phyloP scores from a whole-genome alignment of 805 yeast species.

The Pichia rugopelliculosa region DNA sequence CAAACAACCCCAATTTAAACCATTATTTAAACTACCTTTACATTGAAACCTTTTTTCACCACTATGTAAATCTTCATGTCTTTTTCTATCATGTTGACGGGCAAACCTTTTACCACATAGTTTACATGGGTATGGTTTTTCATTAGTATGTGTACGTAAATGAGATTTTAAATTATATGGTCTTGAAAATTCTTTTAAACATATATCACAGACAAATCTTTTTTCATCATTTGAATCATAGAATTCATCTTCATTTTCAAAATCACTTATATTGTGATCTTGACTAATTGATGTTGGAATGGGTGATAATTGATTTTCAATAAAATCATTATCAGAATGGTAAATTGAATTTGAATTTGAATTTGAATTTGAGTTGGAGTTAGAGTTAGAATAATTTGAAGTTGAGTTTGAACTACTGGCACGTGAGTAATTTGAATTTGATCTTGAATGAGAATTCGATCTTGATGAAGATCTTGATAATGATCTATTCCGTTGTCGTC shows the following conservation, averaged over 20 bases:
- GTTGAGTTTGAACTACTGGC: background rate
- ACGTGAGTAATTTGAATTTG: no score
- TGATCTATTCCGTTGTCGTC: constrained; percentile 31
- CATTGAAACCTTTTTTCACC: constrained; percentile 74
- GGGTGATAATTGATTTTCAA: background rate
- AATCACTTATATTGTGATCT: constrained; percentile 13
- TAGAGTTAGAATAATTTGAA: background rate
- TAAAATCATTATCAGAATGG: constrained; percentile 4
- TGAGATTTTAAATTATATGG: constrained; percentile 92
- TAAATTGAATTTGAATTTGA: constrained; percentile 4
- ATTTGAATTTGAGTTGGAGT: no score
- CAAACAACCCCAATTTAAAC: constrained; percentile 71
- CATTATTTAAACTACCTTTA: constrained; percentile 49
- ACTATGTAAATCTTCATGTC: constrained; percentile 70
- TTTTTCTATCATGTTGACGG: constrained; percentile 65
- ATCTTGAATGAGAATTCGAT: constrained; percentile 11
- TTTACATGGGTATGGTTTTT: constrained; percentile 66
- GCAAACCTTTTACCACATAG: constrained; percentile 80
- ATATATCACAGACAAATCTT: constrained; percentile 68
- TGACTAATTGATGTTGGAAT: background rate
- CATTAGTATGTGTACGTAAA: constrained; percentile 82
- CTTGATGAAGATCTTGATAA: constrained; percentile 26
- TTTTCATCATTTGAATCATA: constrained; percentile 52
- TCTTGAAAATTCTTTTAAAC: constrained; percentile 83
- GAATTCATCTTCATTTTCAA: constrained; percentile 18